These are phyloP conservation scores for Suhomyces sp. DNA, from an alignment of 805 yeast genomes.

Conservation along the genomic window DNA sequence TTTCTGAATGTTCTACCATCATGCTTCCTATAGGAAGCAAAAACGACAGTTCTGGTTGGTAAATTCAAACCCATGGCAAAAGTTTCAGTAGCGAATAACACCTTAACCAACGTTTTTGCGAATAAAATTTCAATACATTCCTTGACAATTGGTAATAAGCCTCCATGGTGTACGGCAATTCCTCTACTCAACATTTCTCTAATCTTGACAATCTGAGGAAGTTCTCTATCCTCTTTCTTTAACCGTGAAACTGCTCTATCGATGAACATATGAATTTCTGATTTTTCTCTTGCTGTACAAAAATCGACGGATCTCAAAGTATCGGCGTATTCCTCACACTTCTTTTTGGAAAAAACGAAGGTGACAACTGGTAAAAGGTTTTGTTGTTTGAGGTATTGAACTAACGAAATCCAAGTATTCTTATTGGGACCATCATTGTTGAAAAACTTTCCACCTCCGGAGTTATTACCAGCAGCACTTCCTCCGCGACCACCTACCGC, in stretches of 20 bases:
- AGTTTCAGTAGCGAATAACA: slow-evolving; percentile 94
- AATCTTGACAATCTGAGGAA: slow-evolving; percentile 86
- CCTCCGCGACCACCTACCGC: slow-evolving; percentile 19
- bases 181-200: slow-evolving; percentile 86
- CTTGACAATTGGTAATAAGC: slow-evolving; percentile 86
- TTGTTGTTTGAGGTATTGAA: slow-evolving; percentile 64
- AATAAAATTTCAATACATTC: slow-evolving; percentile 91
- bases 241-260: slow-evolving; percentile 82
- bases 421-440: slow-evolving; percentile 69
- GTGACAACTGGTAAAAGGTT: slow-evolving; percentile 86
- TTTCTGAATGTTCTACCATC: slow-evolving; percentile 84
- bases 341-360: slow-evolving; percentile 89
- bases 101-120: slow-evolving; percentile 81
- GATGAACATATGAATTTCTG: slow-evolving; percentile 90
- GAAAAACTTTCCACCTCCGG: slow-evolving; percentile 34
- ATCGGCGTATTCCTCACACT: slow-evolving; percentile 91
- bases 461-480: slow-evolving; percentile 28
- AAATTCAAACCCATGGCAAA: slow-evolving; percentile 98
- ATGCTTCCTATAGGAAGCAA: slow-evolving; percentile 80
- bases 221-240: slow-evolving; percentile 86
- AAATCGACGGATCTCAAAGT: slow-evolving; percentile 72
- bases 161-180: slow-evolving; percentile 95
- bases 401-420: slow-evolving; percentile 72
- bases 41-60: slow-evolving; percentile 95
- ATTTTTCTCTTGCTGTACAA: slow-evolving; percentile 79